Evolutionary conservation across 108 stramenopile species (phyloP).

Genomic region (Pseudonitzschia pungens): DNA sequence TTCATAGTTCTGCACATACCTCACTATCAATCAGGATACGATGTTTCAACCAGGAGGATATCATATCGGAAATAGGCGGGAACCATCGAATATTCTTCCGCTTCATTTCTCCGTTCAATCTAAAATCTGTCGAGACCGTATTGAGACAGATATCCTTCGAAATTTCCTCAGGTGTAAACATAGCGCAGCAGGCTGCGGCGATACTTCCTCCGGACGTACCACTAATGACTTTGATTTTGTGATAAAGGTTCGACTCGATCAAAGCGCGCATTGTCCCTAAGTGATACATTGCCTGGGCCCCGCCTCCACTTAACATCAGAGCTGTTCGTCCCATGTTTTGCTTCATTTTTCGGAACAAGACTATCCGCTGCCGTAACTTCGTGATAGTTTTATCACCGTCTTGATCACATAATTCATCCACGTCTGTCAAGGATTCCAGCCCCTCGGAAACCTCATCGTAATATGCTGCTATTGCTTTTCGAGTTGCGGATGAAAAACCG

Average conservation of each 20-base stretch:
- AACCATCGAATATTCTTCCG: conserved; percentile 86
- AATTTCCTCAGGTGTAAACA: conserved; percentile 76
- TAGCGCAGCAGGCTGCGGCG: conserved; percentile 89
- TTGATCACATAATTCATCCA: background rate
- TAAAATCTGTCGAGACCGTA: conserved; percentile 84
- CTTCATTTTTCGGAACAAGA: conserved; percentile 75
- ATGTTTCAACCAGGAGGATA: conserved; percentile 71
- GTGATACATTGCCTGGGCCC: conserved; percentile 94
- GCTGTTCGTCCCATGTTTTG: conserved; percentile 90
- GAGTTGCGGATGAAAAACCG: conserved; percentile 53
- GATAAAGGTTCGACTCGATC: conserved; percentile 73
- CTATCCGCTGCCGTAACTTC: conserved; percentile 65
- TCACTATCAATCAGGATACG: conserved; percentile 76
- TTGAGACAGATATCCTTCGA: conserved; percentile 73
- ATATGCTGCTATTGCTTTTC: conserved; percentile 64
- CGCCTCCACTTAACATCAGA: conserved; percentile 90
- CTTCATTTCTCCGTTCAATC: conserved; percentile 77
- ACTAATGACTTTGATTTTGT: conserved; percentile 82
- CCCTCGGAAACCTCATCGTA: conserved; percentile 74
- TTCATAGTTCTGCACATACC: conserved; percentile 21
- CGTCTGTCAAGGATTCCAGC: conserved; percentile 64
- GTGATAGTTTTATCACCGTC: conserved; percentile 20
- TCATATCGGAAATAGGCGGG: conserved; percentile 77
- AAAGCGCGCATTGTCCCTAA: conserved; percentile 86
- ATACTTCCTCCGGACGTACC: conserved; percentile 91